Base-by-base conservation (phyloP, 1,284 basidiomycete genomes). In the Psilocybe mexicana region DNA sequence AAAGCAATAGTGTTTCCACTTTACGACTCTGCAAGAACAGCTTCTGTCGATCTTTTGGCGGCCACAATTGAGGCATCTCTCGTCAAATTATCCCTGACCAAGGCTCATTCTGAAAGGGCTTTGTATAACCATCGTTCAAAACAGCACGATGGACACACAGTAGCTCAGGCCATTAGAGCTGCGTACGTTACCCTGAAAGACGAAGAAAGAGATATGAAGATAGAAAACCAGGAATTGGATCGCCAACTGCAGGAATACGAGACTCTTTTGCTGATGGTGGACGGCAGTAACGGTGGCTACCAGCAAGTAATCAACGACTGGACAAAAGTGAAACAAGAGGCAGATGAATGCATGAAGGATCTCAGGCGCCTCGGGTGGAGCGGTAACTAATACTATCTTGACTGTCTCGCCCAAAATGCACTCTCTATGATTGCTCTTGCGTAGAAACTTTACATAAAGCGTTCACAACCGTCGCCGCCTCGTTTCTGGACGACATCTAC, bases 321-420 rank as follows among this genome's bases (percentile, higher is more conserved):
- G 76, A 71, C 76, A 12, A 69, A 73, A 46, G 75, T 81, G 12
- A 74, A 77, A 65, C 72, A 70, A 58, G 81, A 80, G 63, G 77
- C 72, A 24, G 80, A 83, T 36, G 80, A 82, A 63, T 81, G 81
- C 60, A 66, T 71, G 59, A 70, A 68, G 52, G 80, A 84, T 63
- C 66, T 83, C 53, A 67, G 78, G 52, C 70, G 80, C 47, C 67
- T 83, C 28, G 81, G 80, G 3, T 83, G 79, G 79, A 79, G 76
- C 4, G 78, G 76, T 12, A 74, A 78, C 60, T 79, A 63, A 71
- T 28, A 1, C 6, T 14, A 30, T 24, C 10, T 23, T 25, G 28
- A 5, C 6, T 46, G 10, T 4, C 30, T 8, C 8, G 5, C 0
- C 30, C 5, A 8, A 33, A 4, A 33, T 4, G 8, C 30, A 4